These are phyloP conservation scores for Candida ulmi DNA, from an alignment of 805 yeast species.

Conservation along the genomic window DNA sequence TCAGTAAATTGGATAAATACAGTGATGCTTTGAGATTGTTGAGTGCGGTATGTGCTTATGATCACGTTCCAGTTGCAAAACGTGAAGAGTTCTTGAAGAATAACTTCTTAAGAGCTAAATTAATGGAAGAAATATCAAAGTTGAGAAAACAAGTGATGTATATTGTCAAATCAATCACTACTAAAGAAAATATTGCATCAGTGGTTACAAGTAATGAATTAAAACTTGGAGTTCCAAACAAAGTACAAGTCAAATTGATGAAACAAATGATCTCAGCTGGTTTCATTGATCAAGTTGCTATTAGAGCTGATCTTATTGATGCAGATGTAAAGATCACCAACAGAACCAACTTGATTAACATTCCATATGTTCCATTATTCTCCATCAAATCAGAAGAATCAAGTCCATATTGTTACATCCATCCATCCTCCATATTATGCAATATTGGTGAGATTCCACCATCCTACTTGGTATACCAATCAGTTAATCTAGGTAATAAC, in stretches of 20 bases:
- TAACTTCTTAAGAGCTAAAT: conserved; percentile 69
- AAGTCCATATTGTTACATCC: conserved; percentile 66
- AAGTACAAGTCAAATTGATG: conserved; percentile 65
- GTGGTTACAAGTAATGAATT: conserved; percentile 36
- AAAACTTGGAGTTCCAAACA: conserved; percentile 61
- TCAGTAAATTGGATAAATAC: conserved; percentile 60
- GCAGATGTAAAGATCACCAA: conserved; percentile 57
- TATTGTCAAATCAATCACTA: conserved; percentile 63
- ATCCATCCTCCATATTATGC: conserved; percentile 66
- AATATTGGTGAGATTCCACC: conserved; percentile 70
- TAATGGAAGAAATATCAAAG: conserved; percentile 81
- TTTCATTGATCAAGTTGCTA: conserved; percentile 83
- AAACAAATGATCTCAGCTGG: conserved; percentile 94
- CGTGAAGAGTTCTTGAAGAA: conserved; percentile 44
- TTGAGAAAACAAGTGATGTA: conserved; percentile 73
- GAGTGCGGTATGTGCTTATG: conserved; percentile 84
- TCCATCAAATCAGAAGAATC: conserved; percentile 29
- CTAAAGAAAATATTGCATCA: conserved; percentile 54
- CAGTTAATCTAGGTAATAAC: conserved; percentile 52
- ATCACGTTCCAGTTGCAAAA: conserved; percentile 53
- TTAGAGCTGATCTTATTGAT: conserved; percentile 71
- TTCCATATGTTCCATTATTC: conserved; percentile 62
- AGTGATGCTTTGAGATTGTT: conserved; percentile 74
- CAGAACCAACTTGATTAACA: conserved; percentile 46
- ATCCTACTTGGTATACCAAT: conserved; percentile 65